Evolutionary conservation across 371 early-diverging fungal genomes (phyloP), one percentile per base, ranked within the genome.

Genomic region (Lichtheimia hyalospora): DNA sequence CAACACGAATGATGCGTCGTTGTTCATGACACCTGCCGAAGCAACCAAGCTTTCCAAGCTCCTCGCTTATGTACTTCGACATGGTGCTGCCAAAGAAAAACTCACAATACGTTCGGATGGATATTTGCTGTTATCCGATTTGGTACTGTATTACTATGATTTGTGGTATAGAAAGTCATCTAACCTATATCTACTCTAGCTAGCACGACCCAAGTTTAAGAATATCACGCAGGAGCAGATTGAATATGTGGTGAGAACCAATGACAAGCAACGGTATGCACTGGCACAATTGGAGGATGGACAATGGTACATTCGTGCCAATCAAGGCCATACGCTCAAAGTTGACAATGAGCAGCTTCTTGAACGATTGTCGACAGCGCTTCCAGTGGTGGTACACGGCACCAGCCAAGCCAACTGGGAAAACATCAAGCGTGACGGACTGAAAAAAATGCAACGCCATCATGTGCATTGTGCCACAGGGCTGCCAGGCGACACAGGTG

Each of bases 401-500:
- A 96, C 95, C 3, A 77, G 64, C 53, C 49, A 61, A 5, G 67
- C 63, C 3, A 73, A 69, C 24, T 93, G 89, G 92, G 16, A 55
- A n/a, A 34, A 48, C 16, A 92, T 94, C 49, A 52, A 85, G 76
- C 79, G 68, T 68, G 49, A 62, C 10, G 51, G 80, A 8, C 73
- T 96, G 21, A 80, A 71, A 6, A 70, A 63, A 20, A 96, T 96
- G 96, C 52, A 51, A n/a, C 84, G 97, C 41, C 89, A 89, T 48
- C 95, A 96, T 75, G 93, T 96, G 50, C 97, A 96, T 63, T 86
- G 91, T 67, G 93, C 96, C 0, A 54, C 77, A 2, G 95, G 95
- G 0, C 64, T 84, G 49, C 86, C 80, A 0, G 88, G 87, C 10
- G 86, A 85, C 18, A 64, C 71, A 15, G 84, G 75, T 1, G 93